These are phyloP conservation scores for Tolypocladium guangdongense DNA, from an alignment of 2,329 filamentous ascomycete genomes.

Conservation along the genomic window DNA sequence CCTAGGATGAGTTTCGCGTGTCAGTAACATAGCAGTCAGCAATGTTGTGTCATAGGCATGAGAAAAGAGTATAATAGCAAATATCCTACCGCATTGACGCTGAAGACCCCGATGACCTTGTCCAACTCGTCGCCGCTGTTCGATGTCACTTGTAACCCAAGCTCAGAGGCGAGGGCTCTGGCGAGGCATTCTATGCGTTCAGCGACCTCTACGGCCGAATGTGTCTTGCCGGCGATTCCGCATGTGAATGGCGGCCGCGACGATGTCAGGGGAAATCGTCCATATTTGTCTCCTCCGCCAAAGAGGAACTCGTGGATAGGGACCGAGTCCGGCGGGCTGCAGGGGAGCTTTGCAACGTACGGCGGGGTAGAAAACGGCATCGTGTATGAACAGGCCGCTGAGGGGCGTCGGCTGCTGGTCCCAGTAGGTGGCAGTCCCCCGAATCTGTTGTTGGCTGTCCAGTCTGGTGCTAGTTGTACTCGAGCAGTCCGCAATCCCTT, in stretches of 20 bases:
- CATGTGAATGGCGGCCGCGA: constrained; percentile 62
- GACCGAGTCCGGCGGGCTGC: constrained; percentile 45
- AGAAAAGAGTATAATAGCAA: too few relatives aligned
- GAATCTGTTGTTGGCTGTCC: neutral
- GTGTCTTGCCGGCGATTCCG: constrained; percentile 54
- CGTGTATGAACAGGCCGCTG: neutral
- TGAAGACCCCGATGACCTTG: constrained; percentile 62
- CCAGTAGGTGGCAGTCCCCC: neutral
- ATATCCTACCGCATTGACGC: constrained; percentile 48
- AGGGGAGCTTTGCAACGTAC: constrained; percentile 6
- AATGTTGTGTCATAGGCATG: too few relatives aligned
- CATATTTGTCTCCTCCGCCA: constrained; percentile 45
- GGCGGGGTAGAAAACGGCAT: constrained; percentile 9
- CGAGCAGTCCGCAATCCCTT: neutral
- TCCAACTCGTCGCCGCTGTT: constrained; percentile 65
- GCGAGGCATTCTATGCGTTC: constrained; percentile 50
- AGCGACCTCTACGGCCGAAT: constrained; percentile 49
- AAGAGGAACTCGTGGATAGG: constrained; percentile 62
- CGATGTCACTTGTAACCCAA: constrained; percentile 60
- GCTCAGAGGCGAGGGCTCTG: constrained; percentile 49
- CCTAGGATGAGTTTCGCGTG: constrained; percentile 39
- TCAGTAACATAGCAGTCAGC: constrained; percentile 21
- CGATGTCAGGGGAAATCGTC: constrained; percentile 45
- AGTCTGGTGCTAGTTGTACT: neutral
- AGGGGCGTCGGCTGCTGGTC: neutral